Evolutionary conservation across 768 basidiomycete species (phyloP), one percentile per base, ranked within the genome.

Genomic region (Cystofilobasidium ferigula): DNA sequence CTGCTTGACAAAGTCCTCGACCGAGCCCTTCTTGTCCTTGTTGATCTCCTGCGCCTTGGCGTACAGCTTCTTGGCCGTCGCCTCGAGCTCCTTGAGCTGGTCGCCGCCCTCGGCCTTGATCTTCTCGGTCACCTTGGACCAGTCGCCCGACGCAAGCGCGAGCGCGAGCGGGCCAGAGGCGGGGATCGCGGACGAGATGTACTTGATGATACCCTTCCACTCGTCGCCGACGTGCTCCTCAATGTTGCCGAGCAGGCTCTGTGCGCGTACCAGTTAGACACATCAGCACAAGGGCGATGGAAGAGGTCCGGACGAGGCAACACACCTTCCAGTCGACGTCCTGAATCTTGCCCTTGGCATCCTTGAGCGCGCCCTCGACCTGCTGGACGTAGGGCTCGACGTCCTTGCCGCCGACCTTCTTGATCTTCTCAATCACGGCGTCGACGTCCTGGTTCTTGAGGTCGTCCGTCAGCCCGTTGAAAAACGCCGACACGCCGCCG

Each of bases 391-490:
- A 68, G 16, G 73, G 66, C 69, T 72, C 73, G 26, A 73, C 71
- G 24, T 75, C 74, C 47, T 75, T 73, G 13, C 71, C 72, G 9
- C 74, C 74, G 59, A 65, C 63, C 42, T 73, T 71, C 71, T 75
- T 75, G 56, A 75, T 66, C 63, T 75, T 70, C 47, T 70, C 70
- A 24, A 75, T 61, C 0, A 71, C 73, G n/a, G 69, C 71, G 40
- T 71, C 57, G 24, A 74, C 63, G 56, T 75, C 73, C 58, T 73
- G 70, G 67, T 73, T 72, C 48, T 74, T 73, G 42, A 75, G 61
- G 58, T 65, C 65, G 16, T 60, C 53, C 34, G 59, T 36, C 24
- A 67, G 53, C 8, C 40, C 67, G 20, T 71, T 69, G 42, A 75
- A 54, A 72, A 75, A 73, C 10, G 70, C 70, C 60, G 70, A 67